Base-by-base conservation (phyloP, 805 yeast species). In the Barnettozyma vustinii region DNA sequence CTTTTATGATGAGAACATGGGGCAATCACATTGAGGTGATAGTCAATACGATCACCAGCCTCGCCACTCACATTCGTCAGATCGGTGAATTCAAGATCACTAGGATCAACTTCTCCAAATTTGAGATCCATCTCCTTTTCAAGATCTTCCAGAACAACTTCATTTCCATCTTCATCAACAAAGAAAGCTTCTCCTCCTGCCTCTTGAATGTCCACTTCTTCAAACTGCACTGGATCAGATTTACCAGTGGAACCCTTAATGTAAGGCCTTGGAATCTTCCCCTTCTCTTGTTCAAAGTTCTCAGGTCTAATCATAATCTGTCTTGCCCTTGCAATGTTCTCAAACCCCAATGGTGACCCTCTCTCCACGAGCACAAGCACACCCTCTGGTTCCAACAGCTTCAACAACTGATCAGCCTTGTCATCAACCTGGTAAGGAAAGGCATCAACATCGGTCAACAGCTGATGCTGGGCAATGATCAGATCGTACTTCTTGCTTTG, bases 261-360 rank as follows among this genome's bases (percentile, higher is more conserved):
- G 66, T 82, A 86, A 1, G 87, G 85, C 56, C 90, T 71, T 30
- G 94, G 90, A 30, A 81, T 74, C 58, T 83, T 83, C 0, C 84
- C 84, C 37, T 67, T 61, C 54, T 81, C 85, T 12, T 67, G 65
- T 7, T 66, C 72, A 56, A 72, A 73, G 6, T 79, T 76, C 56
- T 85, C 96, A 0, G 97, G 97, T 56, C 98, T 79, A n/a, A 92
- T 69, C 77, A 89, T 80, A 4, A 88, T 68, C 63, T 92, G 97
- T 59, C 99, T 75, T 5, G 97, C 97, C 47, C 97, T 73, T 0
- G 96, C 95, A 49, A 90, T 76, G 3, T 81, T 74, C 66, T 94
- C 99, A 61, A 88, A 88, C 0, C 98, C 98, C 30, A 82, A 61
- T 0, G 97, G 88, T 48, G 85, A 87, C 3, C 99, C 99, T 53